Conservation (phyloP, 441 rosid species). For the Brassica hybrid region DNA sequence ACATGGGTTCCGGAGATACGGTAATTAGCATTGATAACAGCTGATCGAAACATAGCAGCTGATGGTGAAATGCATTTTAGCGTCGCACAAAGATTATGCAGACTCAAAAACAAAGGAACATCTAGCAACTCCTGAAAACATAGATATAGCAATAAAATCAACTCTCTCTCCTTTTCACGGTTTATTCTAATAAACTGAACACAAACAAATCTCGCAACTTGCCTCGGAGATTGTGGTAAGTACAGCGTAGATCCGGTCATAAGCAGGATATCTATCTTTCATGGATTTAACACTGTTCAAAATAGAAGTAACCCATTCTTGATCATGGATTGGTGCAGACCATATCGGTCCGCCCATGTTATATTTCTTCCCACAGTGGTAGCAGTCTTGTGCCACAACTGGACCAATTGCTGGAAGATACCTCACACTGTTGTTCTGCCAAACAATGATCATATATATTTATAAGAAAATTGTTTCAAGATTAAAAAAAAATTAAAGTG, state of each 20-base stretch:
- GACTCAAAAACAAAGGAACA: conserved; percentile 89
- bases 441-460: background rate
- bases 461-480: background rate
- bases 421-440: conserved; percentile 81
- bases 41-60: conserved; percentile 89
- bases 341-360: conserved; percentile 98
- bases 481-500: too few relatives aligned
- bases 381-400: conserved; percentile 85
- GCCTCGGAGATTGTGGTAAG: conserved; percentile 96
- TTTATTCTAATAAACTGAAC: background rate
- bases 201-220: background rate
- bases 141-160: background rate
- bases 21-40: conserved; percentile 93
- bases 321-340: conserved; percentile 98
- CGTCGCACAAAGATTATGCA: conserved; percentile 93
- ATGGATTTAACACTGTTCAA: conserved; percentile 67
- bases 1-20: conserved; percentile 94
- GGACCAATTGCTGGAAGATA: conserved; percentile 96
- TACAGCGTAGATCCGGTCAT: conserved; percentile 75
- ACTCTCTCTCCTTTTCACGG: background rate
- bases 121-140: conserved; percentile 83
- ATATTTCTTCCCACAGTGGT: conserved; percentile 91
- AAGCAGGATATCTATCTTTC: conserved; percentile 90
- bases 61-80: conserved; percentile 97
- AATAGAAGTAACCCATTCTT: conserved; percentile 81